Evolutionary conservation across 768 basidiomycete species (phyloP).

Genomic region (Collybiopsis confluens): DNA sequence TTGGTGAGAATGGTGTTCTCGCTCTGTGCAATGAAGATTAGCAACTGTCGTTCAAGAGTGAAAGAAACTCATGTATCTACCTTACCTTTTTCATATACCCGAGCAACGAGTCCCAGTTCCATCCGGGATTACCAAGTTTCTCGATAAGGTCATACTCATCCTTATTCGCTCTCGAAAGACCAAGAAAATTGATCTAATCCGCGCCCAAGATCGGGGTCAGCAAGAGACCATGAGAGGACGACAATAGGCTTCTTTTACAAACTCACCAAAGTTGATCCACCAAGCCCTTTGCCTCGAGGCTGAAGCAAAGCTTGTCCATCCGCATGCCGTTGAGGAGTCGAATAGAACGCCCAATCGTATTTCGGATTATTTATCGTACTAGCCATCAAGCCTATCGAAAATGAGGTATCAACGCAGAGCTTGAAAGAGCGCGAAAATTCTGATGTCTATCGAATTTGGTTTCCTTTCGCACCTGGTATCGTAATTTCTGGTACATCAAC

Average conservation of each 20-base stretch:
- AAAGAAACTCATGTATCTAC: neutral
- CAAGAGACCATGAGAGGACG: neutral
- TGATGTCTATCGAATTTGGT: neutral
- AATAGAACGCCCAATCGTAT: constrained; percentile 23
- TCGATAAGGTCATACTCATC: constrained; percentile 11
- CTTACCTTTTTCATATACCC: constrained; percentile 6
- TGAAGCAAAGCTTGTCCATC: constrained; percentile 13
- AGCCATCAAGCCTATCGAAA: neutral
- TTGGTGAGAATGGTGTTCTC: neutral
- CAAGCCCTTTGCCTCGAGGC: constrained; percentile 23
- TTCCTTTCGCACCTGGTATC: neutral
- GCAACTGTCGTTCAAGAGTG: neutral
- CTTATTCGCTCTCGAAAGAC: neutral
- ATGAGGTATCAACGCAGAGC: neutral
- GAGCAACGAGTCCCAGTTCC: constrained; percentile 5
- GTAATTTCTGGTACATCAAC: neutral
- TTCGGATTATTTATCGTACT: constrained; percentile 7
- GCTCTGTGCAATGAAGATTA: neutral
- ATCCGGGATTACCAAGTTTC: constrained; percentile 1
- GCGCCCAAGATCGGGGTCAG: neutral
- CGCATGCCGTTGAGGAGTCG: constrained; percentile 19
- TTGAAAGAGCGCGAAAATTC: neutral
- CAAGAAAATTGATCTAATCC: constrained; percentile 5
- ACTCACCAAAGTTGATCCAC: constrained; percentile 20
- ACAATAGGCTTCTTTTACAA: neutral